A percentile compares a stretch with the other conserved stretches of the same genome.
phyloP scores from a whole-genome alignment of 179 eudicot genomes.

The Beta corolliflora region DNA sequence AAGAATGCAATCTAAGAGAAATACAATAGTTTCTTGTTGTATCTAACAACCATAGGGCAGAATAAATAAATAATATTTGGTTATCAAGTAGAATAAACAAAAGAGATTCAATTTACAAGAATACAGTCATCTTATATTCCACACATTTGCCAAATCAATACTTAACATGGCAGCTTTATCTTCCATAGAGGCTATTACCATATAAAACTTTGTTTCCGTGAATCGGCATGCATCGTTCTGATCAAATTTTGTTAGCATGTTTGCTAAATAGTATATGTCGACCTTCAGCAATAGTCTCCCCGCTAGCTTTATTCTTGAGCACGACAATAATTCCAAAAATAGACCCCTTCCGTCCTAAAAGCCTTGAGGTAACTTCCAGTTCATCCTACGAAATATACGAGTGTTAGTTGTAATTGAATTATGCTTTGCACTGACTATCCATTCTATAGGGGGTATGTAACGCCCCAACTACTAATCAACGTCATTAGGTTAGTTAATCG shows the following conservation, averaged over 20 bases:
- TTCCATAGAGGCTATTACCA: neutral
- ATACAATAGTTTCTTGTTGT: too few species aligned
- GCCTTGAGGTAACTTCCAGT: constrained; percentile 38
- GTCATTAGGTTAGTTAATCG: too few species aligned
- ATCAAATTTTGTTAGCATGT: constrained; percentile 41
- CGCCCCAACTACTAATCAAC: too few species aligned
- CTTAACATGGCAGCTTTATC: neutral
- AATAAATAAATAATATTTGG: too few species aligned
- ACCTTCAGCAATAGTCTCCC: constrained; percentile 45
- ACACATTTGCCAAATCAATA: neutral
- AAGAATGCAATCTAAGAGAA: too few species aligned
- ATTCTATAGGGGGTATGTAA: too few species aligned
- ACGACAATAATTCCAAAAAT: constrained; percentile 32
- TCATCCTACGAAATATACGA: constrained; percentile 38
- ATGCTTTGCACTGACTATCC: neutral
- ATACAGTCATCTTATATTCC: too few species aligned
- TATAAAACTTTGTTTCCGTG: neutral
- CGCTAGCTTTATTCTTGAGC: constrained; percentile 39
- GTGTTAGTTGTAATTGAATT: neutral
- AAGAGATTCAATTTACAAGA: too few species aligned
- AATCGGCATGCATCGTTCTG: neutral
- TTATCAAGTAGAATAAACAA: too few species aligned
- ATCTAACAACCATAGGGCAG: too few species aligned
- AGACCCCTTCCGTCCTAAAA: constrained; percentile 37
- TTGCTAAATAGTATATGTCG: constrained; percentile 38